phyloP scores from a whole-genome alignment of 2,329 filamentous ascomycete genomes.

The Metarhizium robertsii region DNA sequence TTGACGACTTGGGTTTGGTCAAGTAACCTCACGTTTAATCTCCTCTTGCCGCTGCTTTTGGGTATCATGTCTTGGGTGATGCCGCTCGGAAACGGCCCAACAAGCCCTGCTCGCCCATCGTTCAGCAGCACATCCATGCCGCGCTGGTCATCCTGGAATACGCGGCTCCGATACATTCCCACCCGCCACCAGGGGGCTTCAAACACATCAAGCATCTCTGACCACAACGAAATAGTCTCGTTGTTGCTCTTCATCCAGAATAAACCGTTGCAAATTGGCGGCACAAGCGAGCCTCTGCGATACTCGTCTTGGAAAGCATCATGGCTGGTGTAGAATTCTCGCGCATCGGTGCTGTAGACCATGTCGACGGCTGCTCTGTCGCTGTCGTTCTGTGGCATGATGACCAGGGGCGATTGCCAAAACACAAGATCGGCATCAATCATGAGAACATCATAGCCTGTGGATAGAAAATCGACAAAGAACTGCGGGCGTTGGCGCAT shows the following conservation, averaged over 20 bases:
- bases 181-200: not conserved
- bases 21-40: not conserved
- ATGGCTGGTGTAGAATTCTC: conserved; percentile 1
- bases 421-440: conserved; percentile 1
- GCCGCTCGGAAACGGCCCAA: not conserved
- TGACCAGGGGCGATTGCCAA: not conserved
- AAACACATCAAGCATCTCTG: not conserved
- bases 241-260: conserved; percentile 4
- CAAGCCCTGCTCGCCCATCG: not conserved
- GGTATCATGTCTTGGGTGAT: conserved; percentile 1
- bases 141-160: conserved; percentile 1
- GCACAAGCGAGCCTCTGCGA: not conserved
- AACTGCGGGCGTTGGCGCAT: conserved; percentile 1
- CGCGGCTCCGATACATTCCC: not conserved
- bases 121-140: conserved; percentile 4
- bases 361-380: not conserved
- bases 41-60: not conserved
- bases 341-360: conserved; percentile 3
- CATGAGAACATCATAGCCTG: conserved; percentile 1
- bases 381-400: not conserved
- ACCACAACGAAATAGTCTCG: not conserved
- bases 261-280: conserved; percentile 2
- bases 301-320: not conserved
- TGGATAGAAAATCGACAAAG: not conserved
- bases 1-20: conserved; percentile 2